Percentiles rank a stretch among this genome's conserved stretches.
These are phyloP conservation scores for Tuber brumale DNA, from an alignment of 495 filamentous ascomycete species.

Conservation along the genomic window DNA sequence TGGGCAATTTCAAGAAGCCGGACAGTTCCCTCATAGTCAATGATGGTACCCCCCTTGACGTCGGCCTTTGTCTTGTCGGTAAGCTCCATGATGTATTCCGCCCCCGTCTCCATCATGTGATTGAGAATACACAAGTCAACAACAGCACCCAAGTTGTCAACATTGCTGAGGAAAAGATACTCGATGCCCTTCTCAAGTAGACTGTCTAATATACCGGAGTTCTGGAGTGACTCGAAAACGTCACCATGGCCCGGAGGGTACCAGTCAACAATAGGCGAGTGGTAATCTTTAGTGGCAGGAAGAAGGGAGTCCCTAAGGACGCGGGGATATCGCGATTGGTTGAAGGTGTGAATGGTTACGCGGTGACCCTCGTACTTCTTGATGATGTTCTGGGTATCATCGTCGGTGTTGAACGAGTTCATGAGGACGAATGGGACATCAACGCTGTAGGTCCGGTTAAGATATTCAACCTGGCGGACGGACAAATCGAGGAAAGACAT, in stretches of 20 bases:
- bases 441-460: constrained; percentile 94
- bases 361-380: constrained; percentile 99
- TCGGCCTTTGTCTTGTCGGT: constrained; percentile 99
- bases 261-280: constrained; percentile 91
- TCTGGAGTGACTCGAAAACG: constrained; percentile 99
- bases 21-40: constrained; percentile 94
- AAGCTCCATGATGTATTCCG: constrained; percentile 99
- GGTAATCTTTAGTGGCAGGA: constrained; percentile 81
- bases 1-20: constrained; percentile 97
- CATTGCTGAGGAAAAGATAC: constrained; percentile 98
- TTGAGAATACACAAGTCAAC: constrained; percentile 96
- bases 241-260: constrained; percentile 99
- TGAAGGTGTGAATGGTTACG: constrained; percentile 99
- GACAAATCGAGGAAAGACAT: constrained; percentile 99
- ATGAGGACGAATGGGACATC: constrained; percentile 98
- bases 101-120: constrained; percentile 93
- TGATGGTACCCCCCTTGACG: constrained; percentile 99
- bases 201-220: constrained; percentile 96
- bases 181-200: constrained; percentile 89
- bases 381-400: constrained; percentile 97
- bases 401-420: constrained; percentile 99
- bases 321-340: constrained; percentile 96
- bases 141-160: constrained; percentile 96
- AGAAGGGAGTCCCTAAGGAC: constrained; percentile 97
- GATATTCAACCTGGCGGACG: constrained; percentile 97